phyloP scores from a whole-genome alignment of 1,284 basidiomycete species.

The Microbotryum violaceum region DNA sequence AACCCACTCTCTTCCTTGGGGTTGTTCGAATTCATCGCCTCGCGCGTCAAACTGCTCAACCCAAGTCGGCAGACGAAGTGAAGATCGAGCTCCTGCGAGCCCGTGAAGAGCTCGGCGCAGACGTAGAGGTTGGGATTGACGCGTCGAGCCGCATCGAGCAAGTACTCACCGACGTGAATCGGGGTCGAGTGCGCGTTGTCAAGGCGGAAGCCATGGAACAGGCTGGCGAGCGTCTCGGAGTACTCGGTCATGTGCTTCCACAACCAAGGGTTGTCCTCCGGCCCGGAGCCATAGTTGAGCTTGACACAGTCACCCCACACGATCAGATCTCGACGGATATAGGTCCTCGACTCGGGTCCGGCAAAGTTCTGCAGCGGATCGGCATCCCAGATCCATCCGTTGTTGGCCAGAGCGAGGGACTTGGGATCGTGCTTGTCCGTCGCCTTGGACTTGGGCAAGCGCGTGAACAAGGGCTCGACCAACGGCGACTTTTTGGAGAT shows the following conservation, averaged over 20 bases:
- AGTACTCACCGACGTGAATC: conserved; percentile 77
- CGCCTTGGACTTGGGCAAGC: conserved; percentile 52
- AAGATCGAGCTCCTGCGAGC: conserved; percentile 85
- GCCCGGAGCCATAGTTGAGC: conserved; percentile 75
- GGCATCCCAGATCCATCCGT: conserved; percentile 98
- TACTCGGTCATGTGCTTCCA: conserved; percentile 92
- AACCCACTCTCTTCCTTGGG: conserved; percentile 78
- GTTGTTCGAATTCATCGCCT: conserved; percentile 81
- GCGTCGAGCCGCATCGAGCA: conserved; percentile 84
- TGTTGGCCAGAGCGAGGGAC: conserved; percentile 81
- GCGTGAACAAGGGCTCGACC: conserved; percentile 83
- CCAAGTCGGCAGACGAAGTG: conserved; percentile 83
- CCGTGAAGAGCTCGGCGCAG: conserved; percentile 94
- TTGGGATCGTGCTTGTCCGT: conserved; percentile 57
- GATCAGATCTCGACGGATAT: conserved; percentile 90
- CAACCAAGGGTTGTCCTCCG: conserved; percentile 81
- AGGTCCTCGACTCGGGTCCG: conserved; percentile 87
- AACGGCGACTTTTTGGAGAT: conserved; percentile 72
- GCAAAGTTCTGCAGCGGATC: conserved; percentile 94
- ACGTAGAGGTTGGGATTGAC: conserved; percentile 88
- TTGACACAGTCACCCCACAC: conserved; percentile 98
- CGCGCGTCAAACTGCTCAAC: conserved; percentile 82
- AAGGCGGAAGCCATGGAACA: conserved; percentile 91
- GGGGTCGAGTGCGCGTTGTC: conserved; percentile 99
- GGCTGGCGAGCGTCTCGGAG: conserved; percentile 64